Evolutionary conservation across 1,284 basidiomycete genomes (phyloP).

Genomic region (Uromyces viciae-fabae): DNA sequence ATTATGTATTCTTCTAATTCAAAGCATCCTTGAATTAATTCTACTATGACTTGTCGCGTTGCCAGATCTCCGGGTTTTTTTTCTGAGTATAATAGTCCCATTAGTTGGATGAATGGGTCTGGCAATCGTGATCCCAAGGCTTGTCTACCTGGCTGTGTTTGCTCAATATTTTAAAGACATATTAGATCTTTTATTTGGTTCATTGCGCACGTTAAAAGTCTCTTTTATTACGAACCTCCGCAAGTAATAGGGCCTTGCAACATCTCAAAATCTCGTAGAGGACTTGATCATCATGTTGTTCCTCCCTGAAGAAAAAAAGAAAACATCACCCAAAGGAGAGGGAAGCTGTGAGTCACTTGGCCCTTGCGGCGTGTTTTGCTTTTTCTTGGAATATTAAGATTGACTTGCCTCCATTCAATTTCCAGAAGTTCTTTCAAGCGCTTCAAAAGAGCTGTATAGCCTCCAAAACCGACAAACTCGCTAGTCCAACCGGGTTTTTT

Average conservation of each 20-base stretch:
- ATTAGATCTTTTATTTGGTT: no score
- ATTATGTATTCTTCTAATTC: slow-evolving; percentile 62
- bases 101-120: slow-evolving; percentile 76
- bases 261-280: slow-evolving; percentile 87
- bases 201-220: no score
- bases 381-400: neutral
- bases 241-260: slow-evolving; percentile 86
- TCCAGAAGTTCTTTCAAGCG: slow-evolving; percentile 87
- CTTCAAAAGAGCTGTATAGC: slow-evolving; percentile 76
- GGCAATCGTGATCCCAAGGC: slow-evolving; percentile 79
- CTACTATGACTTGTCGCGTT: slow-evolving; percentile 82
- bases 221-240: slow-evolving; percentile 79
- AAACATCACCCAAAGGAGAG: neutral
- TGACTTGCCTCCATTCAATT: slow-evolving; percentile 84
- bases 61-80: slow-evolving; percentile 93
- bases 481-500: slow-evolving; percentile 71
- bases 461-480: slow-evolving; percentile 76
- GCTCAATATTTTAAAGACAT: no score
- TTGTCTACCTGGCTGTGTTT: slow-evolving; percentile 55
- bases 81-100: slow-evolving; percentile 83
- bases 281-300: slow-evolving; percentile 93
- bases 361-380: no score
- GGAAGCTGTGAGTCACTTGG: no score
- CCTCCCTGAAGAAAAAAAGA: slow-evolving; percentile 65
- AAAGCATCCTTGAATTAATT: slow-evolving; percentile 74